These are phyloP conservation scores for Globisporangium sylvaticum DNA, from an alignment of 352 stramenopile species.

Conservation along the genomic window DNA sequence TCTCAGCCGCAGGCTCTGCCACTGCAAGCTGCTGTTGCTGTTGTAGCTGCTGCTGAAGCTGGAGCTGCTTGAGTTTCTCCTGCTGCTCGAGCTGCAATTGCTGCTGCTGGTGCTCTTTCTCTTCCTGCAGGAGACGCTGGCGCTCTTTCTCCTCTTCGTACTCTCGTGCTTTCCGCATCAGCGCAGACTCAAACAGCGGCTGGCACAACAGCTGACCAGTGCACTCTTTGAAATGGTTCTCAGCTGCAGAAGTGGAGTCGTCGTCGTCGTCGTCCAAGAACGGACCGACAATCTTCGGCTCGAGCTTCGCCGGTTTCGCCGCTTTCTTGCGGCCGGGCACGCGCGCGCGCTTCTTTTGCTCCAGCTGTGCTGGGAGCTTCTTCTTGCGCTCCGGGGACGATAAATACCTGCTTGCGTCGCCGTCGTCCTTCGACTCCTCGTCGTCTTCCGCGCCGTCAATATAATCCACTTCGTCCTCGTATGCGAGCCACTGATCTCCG, in stretches of 20 bases:
- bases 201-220: slow-evolving; percentile 28
- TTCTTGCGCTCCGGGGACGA: slow-evolving; percentile 35
- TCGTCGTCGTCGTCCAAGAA: slow-evolving; percentile 24
- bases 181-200: slow-evolving; percentile 40
- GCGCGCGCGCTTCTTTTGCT: slow-evolving; percentile 36
- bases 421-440: slow-evolving; percentile 14
- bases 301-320: slow-evolving; percentile 62
- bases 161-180: slow-evolving; percentile 45
- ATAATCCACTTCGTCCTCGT: slow-evolving; percentile 88
- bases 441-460: slow-evolving; percentile 40
- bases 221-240: slow-evolving; percentile 17
- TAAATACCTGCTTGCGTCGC: slow-evolving; percentile 15
- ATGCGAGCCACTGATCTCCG: slow-evolving; percentile 79
- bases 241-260: not conserved
- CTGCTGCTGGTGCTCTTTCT: slow-evolving; percentile 19
- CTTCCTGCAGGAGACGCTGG: slow-evolving; percentile 23
- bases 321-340: slow-evolving; percentile 44
- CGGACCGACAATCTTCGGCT: slow-evolving; percentile 57
- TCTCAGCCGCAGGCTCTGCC: not conserved
- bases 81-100: slow-evolving; percentile 16
- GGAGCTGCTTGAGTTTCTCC: not conserved
- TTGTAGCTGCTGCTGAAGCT: not conserved
- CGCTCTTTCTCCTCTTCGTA: slow-evolving; percentile 38
- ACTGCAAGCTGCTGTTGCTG: not conserved
- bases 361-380: slow-evolving; percentile 51